These are phyloP conservation scores for Neocallimastix lanati DNA, from an alignment of 192 early-diverging fungal species.

Conservation along the genomic window DNA sequence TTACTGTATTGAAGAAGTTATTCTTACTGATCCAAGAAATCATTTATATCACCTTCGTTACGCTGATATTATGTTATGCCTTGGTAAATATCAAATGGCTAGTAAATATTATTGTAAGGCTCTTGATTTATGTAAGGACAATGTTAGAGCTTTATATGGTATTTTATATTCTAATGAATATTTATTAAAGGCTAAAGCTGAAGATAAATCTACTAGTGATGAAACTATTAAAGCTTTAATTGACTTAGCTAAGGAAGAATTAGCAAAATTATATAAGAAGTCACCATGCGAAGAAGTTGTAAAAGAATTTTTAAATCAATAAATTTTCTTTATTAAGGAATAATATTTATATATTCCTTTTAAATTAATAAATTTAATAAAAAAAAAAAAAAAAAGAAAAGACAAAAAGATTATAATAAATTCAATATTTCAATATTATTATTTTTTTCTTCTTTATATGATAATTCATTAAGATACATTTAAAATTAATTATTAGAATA, in stretches of 20 bases:
- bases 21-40: slow-evolving; percentile 70
- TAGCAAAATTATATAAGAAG: background rate
- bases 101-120: slow-evolving; percentile 80
- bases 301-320: background rate
- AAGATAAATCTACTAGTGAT: background rate
- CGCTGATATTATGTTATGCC: slow-evolving; percentile 69
- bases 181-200: background rate
- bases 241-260: background rate
- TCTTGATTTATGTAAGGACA: slow-evolving; percentile 65
- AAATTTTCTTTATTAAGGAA: background rate
- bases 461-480: too few species aligned
- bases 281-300: background rate
- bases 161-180: slow-evolving; percentile 12
- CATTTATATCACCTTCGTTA: slow-evolving; percentile 73
- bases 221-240: background rate
- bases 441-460: too few species aligned
- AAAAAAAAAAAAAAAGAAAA: too few species aligned
- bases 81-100: slow-evolving; percentile 44
- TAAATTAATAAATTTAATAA: too few species aligned
- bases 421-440: too few species aligned
- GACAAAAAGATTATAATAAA: too few species aligned
- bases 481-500: too few species aligned
- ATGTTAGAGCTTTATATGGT: slow-evolving; percentile 77
- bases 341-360: too few species aligned
- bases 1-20: slow-evolving; percentile 80